Evolutionary conservation across 345 rosid species (phyloP).

Genomic region (Cardamine chenopodiifolia): DNA sequence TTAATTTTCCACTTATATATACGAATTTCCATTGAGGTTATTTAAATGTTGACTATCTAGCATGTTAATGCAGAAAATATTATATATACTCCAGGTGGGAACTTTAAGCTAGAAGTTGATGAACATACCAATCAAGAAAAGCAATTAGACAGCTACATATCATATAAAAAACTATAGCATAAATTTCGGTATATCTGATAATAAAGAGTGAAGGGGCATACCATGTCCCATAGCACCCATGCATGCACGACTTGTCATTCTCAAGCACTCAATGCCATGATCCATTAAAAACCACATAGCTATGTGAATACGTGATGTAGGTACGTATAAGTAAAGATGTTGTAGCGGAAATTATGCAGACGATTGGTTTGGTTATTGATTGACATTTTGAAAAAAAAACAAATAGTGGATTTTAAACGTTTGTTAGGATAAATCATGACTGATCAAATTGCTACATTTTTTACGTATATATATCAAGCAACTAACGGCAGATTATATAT

Average conservation of each 20-base stretch:
- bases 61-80: neutral
- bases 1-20: neutral
- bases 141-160: slow-evolving; percentile 37
- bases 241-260: slow-evolving; percentile 41
- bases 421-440: neutral
- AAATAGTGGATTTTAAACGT: neutral
- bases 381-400: neutral
- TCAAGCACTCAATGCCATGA: slow-evolving; percentile 28
- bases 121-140: slow-evolving; percentile 33
- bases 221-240: slow-evolving; percentile 33
- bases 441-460: neutral
- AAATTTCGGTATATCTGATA: slow-evolving; percentile 16
- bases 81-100: neutral
- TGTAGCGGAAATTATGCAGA: neutral
- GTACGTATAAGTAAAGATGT: neutral
- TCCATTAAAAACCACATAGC: neutral
- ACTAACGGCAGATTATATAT: neutral
- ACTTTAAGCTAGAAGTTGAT: slow-evolving; percentile 22
- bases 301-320: neutral
- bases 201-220: slow-evolving; percentile 18
- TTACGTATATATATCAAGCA: neutral
- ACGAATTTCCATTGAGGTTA: neutral
- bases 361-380: neutral
- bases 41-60: neutral
- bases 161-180: slow-evolving; percentile 12